A percentile compares a stretch with the other conserved stretches of the same genome.
Evolutionary conservation across 805 yeast genomes (phyloP).

Genomic region (Candida awuae): DNA sequence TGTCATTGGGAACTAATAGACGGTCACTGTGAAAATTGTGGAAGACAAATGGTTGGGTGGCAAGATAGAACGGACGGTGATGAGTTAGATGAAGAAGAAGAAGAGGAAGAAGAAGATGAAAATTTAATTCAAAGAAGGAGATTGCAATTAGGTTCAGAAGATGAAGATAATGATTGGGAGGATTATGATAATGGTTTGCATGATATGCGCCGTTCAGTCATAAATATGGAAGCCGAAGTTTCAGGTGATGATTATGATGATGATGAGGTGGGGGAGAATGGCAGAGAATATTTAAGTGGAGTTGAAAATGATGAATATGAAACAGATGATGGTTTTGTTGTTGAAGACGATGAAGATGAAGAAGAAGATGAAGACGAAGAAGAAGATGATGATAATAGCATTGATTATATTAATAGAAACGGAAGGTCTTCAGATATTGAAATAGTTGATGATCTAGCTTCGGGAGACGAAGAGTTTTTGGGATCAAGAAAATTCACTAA

Average conservation of each 20-base stretch:
- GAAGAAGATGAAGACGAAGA: slow-evolving; percentile 1
- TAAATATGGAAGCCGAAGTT: slow-evolving; percentile 4
- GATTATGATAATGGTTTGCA: slow-evolving; percentile 11
- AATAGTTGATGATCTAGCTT: slow-evolving; percentile 3
- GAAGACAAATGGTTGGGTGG: slow-evolving; percentile 36
- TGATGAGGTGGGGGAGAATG: slow-evolving; percentile 1
- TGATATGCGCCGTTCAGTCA: neutral
- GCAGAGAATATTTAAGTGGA: slow-evolving; percentile 1
- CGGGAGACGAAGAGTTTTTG: slow-evolving; percentile 12
- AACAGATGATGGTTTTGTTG: slow-evolving; percentile 15
- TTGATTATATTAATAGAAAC: neutral
- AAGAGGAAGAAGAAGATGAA: slow-evolving; percentile 9
- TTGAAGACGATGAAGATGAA: slow-evolving; percentile 11
- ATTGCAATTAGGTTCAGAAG: slow-evolving; percentile 1
- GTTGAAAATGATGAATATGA: slow-evolving; percentile 6
- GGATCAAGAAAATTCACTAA: too few relatives aligned
- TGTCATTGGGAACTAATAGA: slow-evolving; percentile 81
- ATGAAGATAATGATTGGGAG: slow-evolving; percentile 4
- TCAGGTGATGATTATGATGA: slow-evolving; percentile 3
- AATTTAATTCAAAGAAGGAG: slow-evolving; percentile 1
- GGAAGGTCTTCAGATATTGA: slow-evolving; percentile 9
- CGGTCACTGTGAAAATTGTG: slow-evolving; percentile 59
- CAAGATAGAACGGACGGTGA: slow-evolving; percentile 12
- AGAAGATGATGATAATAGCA: neutral
- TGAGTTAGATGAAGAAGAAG: slow-evolving; percentile 10